Evolutionary conservation across 169 alveolate genomes (phyloP).

Genomic region (Cryptosporidium canis): DNA sequence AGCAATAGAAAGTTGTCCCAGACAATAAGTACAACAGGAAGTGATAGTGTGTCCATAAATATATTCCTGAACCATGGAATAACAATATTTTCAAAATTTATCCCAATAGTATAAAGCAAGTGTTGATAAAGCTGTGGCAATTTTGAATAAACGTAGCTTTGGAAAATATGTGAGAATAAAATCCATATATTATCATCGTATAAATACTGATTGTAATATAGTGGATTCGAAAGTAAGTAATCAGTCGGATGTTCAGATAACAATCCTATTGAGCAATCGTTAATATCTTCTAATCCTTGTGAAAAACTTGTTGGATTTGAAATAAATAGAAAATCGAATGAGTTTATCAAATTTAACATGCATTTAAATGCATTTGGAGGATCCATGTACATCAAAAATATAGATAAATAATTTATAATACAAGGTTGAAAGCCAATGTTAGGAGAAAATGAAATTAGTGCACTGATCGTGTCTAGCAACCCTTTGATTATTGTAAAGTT

Average conservation of each 20-base stretch:
- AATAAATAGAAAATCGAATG: conserved; percentile 11
- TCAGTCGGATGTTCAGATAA: not conserved
- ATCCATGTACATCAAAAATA: conserved; percentile 63
- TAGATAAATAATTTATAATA: conserved; percentile 26
- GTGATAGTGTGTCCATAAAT: conserved; percentile 45
- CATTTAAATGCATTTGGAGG: conserved; percentile 66
- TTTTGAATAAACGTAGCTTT: conserved; percentile 49
- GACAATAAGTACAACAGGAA: conserved; percentile 26
- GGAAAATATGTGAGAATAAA: conserved; percentile 51
- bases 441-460: conserved; percentile 38
- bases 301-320: not conserved
- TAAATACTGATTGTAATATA: not conserved
- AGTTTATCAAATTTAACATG: conserved; percentile 42
- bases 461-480: conserved; percentile 44
- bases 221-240: not conserved
- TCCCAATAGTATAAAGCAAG: conserved; percentile 31
- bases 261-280: not conserved
- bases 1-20: conserved; percentile 63
- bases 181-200: conserved; percentile 30
- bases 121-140: conserved; percentile 65
- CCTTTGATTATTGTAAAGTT: conserved; percentile 49
- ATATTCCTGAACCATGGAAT: conserved; percentile 50
- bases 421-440: conserved; percentile 63
- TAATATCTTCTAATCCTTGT: not conserved
- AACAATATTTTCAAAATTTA: conserved; percentile 39